phyloP scores from a whole-genome alignment of 116 monocot genomes.

The Trichopus zeylanicus region DNA sequence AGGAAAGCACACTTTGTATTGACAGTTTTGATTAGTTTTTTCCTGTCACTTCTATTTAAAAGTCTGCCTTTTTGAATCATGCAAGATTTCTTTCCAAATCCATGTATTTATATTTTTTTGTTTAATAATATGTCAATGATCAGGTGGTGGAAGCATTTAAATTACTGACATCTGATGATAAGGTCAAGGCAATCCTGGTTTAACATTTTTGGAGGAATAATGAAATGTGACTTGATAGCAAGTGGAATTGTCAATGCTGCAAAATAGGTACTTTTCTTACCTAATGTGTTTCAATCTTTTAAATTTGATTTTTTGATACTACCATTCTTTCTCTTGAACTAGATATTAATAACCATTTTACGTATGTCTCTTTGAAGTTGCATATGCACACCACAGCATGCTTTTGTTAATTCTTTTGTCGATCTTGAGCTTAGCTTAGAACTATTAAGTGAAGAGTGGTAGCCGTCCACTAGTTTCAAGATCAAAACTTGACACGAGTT shows the following conservation, averaged over 20 bases:
- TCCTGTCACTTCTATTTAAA: not conserved
- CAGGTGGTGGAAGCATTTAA: conserved; percentile 99
- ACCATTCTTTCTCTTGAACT: no score
- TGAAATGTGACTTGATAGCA: conserved; percentile 98
- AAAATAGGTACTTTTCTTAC: conserved; percentile 45
- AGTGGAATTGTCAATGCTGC: conserved; percentile 99
- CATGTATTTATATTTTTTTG: not conserved
- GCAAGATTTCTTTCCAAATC: not conserved
- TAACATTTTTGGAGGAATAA: conserved; percentile 96
- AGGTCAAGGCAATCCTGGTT: conserved; percentile 95
- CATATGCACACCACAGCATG: no score
- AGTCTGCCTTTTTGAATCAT: not conserved
- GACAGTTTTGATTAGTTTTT: not conserved
- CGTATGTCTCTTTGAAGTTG: no score
- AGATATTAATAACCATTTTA: no score
- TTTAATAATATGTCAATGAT: not conserved
- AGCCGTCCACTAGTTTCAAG: no score
- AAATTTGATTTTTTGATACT: no score
- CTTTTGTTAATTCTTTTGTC: no score
- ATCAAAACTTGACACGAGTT: no score
- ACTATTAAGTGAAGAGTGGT: no score
- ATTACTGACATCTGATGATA: conserved; percentile 89
- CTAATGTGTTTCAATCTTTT: not conserved
- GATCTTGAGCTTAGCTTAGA: no score
- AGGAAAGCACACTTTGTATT: no score